Conservation (phyloP, 768 basidiomycete genomes). For the Xerocomus spinulosus region DNA sequence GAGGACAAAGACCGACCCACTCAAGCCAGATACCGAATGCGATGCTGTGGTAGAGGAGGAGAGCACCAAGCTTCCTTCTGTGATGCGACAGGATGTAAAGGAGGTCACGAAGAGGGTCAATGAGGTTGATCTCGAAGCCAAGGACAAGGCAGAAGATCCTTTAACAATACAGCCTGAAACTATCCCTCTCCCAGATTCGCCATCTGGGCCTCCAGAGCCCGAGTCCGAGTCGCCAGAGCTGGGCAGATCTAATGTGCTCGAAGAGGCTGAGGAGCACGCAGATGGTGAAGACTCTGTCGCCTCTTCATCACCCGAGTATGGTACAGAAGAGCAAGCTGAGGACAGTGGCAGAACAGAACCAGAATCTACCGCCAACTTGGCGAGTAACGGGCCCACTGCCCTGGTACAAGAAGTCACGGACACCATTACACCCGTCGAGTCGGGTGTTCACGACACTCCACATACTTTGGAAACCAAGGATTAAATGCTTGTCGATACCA, state of each 20-base stretch:
- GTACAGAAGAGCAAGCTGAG: constrained; percentile 2
- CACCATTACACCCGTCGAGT: constrained; percentile 1
- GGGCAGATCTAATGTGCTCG: constrained; percentile 1
- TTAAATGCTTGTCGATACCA: constrained; percentile 7
- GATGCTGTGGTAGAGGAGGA: constrained; percentile 21
- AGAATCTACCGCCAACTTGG: not conserved
- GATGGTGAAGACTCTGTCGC: constrained; percentile 20
- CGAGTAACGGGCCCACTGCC: constrained; percentile 5
- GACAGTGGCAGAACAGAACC: constrained; percentile 1
- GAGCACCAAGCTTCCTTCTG: constrained; percentile 11
- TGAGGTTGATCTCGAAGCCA: constrained; percentile 58
- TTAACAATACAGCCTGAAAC: constrained; percentile 27
- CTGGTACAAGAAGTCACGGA: constrained; percentile 1
- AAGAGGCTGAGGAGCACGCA: constrained; percentile 10
- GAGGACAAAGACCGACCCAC: constrained; percentile 28
- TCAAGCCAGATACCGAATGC: constrained; percentile 27
- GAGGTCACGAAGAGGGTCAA: constrained; percentile 69
- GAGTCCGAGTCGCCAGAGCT: constrained; percentile 8
- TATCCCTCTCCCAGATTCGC: constrained; percentile 38
- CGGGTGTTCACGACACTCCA: constrained; percentile 6
- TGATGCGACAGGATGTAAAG: constrained; percentile 50
- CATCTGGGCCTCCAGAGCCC: constrained; percentile 22
- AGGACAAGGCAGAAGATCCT: constrained; percentile 8
- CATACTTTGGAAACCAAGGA: constrained; percentile 19
- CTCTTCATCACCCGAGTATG: constrained; percentile 17